These are phyloP conservation scores for Auricularia auricula-judae DNA, from an alignment of 768 basidiomycete species.

Conservation along the genomic window DNA sequence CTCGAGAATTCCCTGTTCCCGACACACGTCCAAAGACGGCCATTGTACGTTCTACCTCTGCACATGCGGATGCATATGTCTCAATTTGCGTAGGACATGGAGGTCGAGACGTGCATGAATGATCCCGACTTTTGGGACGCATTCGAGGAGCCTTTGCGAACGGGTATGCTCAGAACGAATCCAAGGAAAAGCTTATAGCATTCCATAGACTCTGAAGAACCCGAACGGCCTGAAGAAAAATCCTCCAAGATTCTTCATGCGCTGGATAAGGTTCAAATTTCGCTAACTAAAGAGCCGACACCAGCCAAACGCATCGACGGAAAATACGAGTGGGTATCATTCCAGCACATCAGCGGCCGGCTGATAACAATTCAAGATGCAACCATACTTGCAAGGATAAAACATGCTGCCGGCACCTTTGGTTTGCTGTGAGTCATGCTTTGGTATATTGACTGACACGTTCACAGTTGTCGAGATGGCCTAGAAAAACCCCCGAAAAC, in stretches of 20 bases:
- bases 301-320: conserved; percentile 45
- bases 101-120: conserved; percentile 56
- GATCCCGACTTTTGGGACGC: conserved; percentile 58
- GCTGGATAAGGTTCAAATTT: conserved; percentile 1
- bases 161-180: not conserved
- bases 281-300: not conserved
- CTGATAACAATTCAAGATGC: conserved; percentile 36
- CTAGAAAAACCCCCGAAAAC: conserved; percentile 37
- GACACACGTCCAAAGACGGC: conserved; percentile 61
- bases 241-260: not conserved
- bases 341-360: not conserved
- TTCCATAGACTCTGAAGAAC: no score
- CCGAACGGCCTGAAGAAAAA: not conserved
- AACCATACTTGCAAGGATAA: conserved; percentile 78
- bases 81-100: conserved; percentile 38
- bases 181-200: no score
- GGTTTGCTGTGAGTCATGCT: conserved; percentile 30
- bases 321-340: conserved; percentile 40
- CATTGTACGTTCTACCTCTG: conserved; percentile 27
- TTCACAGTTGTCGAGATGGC: conserved; percentile 63
- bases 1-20: conserved; percentile 50
- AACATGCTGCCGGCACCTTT: conserved; percentile 59
- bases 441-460: not conserved
- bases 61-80: not conserved
- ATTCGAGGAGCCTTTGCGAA: conserved; percentile 14